These are phyloP conservation scores for Glycine tomentella DNA, from an alignment of 306 rosid genomes.

Conservation along the genomic window DNA sequence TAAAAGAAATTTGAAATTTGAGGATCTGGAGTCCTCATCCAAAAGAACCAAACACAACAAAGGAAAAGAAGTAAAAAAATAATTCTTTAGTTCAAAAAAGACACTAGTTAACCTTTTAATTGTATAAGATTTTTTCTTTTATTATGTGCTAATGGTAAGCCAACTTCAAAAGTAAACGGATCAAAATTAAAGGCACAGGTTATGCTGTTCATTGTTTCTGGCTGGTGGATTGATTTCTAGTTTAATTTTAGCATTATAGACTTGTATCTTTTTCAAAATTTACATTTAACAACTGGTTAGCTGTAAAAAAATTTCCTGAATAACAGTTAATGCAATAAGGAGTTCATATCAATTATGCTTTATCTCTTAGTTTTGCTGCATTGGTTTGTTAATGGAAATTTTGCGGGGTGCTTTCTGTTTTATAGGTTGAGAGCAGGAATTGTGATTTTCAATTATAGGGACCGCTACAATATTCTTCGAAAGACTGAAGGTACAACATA, in stretches of 20 bases:
- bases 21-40: no score
- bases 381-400: slow-evolving; percentile 24
- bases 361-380: slow-evolving; percentile 23
- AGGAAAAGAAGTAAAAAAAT: no score
- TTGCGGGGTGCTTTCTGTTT: slow-evolving; percentile 36
- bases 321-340: slow-evolving; percentile 11
- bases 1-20: no score
- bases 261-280: neutral
- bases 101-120: neutral
- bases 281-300: slow-evolving; percentile 1
- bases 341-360: slow-evolving; percentile 14
- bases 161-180: slow-evolving; percentile 15
- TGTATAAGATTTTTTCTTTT: neutral
- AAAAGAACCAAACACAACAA: no score
- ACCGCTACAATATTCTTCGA: slow-evolving; percentile 69
- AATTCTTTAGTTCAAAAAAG: no score
- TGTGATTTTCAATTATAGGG: slow-evolving; percentile 93
- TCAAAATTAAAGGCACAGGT: neutral
- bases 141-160: slow-evolving; percentile 1
- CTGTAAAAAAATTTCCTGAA: neutral
- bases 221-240: no score
- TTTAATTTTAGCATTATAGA: neutral
- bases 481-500: slow-evolving; percentile 86
- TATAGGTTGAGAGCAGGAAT: slow-evolving; percentile 76
- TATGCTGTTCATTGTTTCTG: no score